phyloP scores from a whole-genome alignment of 768 basidiomycete species.

The Boletus bicolor region DNA sequence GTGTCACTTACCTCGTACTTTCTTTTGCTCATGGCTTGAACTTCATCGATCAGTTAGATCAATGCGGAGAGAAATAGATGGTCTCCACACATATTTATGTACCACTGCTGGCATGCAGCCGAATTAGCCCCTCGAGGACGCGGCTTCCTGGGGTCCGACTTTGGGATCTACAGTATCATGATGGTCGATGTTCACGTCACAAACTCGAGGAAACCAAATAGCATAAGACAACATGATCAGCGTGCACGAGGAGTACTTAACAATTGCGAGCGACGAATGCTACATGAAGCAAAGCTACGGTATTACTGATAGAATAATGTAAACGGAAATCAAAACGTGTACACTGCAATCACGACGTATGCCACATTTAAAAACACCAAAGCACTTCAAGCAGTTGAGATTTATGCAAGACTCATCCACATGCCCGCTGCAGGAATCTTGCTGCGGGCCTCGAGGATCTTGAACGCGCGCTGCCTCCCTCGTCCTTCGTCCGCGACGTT shows the following conservation, averaged over 20 bases:
- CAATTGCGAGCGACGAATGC: constrained; percentile 24
- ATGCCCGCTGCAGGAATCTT: constrained; percentile 68
- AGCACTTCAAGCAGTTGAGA: not conserved
- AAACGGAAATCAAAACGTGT: constrained; percentile 12
- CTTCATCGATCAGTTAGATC: not conserved
- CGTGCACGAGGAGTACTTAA: constrained; percentile 15
- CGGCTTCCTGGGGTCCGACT: not conserved
- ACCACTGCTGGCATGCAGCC: not conserved
- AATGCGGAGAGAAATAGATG: not conserved
- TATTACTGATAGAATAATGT: constrained; percentile 34
- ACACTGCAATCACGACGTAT: constrained; percentile 11
- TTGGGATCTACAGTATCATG: not conserved
- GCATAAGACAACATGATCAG: constrained; percentile 7
- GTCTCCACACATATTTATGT: not conserved
- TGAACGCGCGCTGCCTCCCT: constrained; percentile 57
- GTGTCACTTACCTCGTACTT: not conserved
- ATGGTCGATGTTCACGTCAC: not conserved
- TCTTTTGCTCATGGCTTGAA: not conserved
- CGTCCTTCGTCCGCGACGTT: constrained; percentile 35
- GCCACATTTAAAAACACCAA: constrained; percentile 8
- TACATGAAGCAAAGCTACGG: constrained; percentile 30
- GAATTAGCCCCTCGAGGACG: not conserved
- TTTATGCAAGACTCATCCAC: constrained; percentile 74
- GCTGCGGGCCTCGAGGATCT: constrained; percentile 68
- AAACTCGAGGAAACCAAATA: not conserved